Percentiles rank a stretch among this genome's conserved stretches.
These are phyloP conservation scores for Globisporangium recalcitrans DNA, from an alignment of 352 stramenopile genomes.

Conservation along the genomic window DNA sequence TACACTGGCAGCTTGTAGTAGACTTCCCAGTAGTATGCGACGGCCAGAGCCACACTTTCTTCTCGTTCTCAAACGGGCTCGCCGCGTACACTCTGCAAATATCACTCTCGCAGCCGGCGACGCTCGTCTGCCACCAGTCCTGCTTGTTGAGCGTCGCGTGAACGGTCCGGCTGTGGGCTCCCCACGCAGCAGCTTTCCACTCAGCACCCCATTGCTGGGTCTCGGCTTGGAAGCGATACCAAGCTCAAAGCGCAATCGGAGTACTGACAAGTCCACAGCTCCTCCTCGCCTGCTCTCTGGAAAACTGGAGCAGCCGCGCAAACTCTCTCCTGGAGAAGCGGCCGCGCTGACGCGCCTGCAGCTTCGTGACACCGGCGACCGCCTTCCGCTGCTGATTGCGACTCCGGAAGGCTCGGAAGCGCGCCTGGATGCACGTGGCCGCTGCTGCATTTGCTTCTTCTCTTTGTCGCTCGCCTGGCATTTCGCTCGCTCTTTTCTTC, in stretches of 20 bases:
- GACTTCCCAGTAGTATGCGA: neutral
- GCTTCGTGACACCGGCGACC: slow-evolving; percentile 42
- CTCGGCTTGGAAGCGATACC: slow-evolving; percentile 3
- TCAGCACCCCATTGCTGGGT: slow-evolving; percentile 14
- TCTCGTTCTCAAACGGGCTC: slow-evolving; percentile 46
- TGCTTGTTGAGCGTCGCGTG: slow-evolving; percentile 27
- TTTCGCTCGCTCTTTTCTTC: neutral
- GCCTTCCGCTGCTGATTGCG: slow-evolving; percentile 23
- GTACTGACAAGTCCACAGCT: neutral
- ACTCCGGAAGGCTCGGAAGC: slow-evolving; percentile 33
- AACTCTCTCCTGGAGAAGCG: slow-evolving; percentile 53
- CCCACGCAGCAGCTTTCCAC: slow-evolving; percentile 32
- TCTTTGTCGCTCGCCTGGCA: neutral
- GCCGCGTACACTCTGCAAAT: slow-evolving; percentile 34
- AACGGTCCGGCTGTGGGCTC: slow-evolving; percentile 30
- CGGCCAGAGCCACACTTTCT: slow-evolving; percentile 47
- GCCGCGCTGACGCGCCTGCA: slow-evolving; percentile 57
- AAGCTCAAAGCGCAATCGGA: neutral
- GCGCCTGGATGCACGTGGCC: slow-evolving; percentile 50
- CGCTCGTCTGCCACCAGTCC: slow-evolving; percentile 46
- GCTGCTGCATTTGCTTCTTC: slow-evolving; percentile 28
- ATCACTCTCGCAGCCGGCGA: slow-evolving; percentile 41
- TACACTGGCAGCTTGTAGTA: neutral
- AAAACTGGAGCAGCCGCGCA: slow-evolving; percentile 38
- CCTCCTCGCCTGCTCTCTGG: slow-evolving; percentile 35